Evolutionary conservation across 1,284 basidiomycete species (phyloP).

Genomic region (Cystobasidium pallidum): DNA sequence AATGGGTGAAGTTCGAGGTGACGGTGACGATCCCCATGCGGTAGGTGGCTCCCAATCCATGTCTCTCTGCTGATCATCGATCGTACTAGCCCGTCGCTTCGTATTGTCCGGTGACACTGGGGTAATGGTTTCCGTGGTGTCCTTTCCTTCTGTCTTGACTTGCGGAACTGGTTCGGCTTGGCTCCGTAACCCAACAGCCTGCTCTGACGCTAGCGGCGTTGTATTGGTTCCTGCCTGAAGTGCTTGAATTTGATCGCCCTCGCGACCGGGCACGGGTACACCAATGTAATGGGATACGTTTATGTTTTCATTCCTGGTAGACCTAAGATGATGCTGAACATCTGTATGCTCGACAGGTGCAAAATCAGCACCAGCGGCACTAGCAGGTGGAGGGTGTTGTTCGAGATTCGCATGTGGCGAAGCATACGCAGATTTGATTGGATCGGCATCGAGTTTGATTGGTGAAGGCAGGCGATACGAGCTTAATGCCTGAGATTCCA

Average conservation of each 20-base stretch:
- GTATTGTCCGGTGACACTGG: not conserved
- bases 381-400: not conserved
- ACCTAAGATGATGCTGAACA: not conserved
- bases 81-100: conserved; percentile 23
- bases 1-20: conserved; percentile 15
- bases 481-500: conserved; percentile 9
- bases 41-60: conserved; percentile 39
- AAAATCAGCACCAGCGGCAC: not conserved
- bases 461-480: conserved; percentile 28
- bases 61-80: conserved; percentile 24
- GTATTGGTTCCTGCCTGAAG: not conserved
- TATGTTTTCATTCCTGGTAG: not conserved
- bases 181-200: not conserved
- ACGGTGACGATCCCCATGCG: conserved; percentile 15
- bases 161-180: not conserved
- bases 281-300: not conserved
- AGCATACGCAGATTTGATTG: conserved; percentile 2
- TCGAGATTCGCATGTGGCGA: not conserved
- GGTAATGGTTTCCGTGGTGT: not conserved
- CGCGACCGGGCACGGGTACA: too few relatives aligned
- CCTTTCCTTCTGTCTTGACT: conserved; percentile 3
- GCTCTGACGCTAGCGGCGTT: not conserved
- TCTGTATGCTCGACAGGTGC: not conserved
- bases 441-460: not conserved
- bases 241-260: not conserved